These are phyloP conservation scores for Durotheca rogersii DNA, from an alignment of 495 filamentous ascomycete species.

Conservation along the genomic window DNA sequence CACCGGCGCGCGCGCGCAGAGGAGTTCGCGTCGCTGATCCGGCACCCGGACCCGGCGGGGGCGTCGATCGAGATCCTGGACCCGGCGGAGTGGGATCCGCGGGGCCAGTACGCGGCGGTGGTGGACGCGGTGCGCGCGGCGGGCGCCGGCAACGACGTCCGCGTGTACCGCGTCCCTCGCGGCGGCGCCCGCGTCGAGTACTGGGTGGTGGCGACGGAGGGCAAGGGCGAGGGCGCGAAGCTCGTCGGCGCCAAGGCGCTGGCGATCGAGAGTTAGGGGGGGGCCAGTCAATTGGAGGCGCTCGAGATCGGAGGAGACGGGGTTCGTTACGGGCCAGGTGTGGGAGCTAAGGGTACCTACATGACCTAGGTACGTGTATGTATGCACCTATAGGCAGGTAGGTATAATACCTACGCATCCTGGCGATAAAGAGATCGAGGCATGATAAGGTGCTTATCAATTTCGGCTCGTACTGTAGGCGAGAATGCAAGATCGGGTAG, in stretches of 20 bases:
- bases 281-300: too few relatives aligned
- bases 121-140: conserved; percentile 59
- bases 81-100: conserved; percentile 61
- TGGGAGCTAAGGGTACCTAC: too few relatives aligned
- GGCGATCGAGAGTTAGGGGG: conserved; percentile 72
- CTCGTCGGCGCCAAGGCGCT: conserved; percentile 75
- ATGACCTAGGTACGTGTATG: too few relatives aligned
- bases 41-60: conserved; percentile 48
- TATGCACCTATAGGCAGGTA: too few relatives aligned
- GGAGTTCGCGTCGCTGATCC: conserved; percentile 58
- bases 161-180: conserved; percentile 67
- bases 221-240: conserved; percentile 51
- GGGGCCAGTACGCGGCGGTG: conserved; percentile 59
- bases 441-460: neutral
- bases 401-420: too few relatives aligned
- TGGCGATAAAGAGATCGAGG: too few relatives aligned
- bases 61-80: conserved; percentile 55
- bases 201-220: conserved; percentile 64
- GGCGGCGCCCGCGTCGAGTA: conserved; percentile 69
- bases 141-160: conserved; percentile 61
- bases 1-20: too few relatives aligned
- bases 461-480: neutral
- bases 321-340: neutral
- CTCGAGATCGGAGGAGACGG: neutral
- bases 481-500: neutral